A percentile compares a stretch with the other conserved stretches of the same genome.
Conservation (phyloP, 306 rosid genomes). For the Betula pendula region DNA sequence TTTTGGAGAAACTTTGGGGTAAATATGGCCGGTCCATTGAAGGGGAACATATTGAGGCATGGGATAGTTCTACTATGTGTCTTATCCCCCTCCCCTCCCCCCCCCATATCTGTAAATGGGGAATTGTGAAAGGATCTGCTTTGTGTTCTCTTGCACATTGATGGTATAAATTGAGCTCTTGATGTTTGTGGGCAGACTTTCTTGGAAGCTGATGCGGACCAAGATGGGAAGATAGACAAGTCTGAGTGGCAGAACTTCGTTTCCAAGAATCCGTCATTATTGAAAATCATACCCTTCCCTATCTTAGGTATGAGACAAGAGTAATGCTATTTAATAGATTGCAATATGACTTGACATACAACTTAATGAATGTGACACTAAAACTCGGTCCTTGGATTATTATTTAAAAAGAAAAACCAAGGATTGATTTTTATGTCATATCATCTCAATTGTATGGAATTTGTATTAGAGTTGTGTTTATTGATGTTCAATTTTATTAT, state of each 20-base stretch:
- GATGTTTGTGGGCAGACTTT: constrained; percentile 61
- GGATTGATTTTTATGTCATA: no score
- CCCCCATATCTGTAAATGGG: background rate
- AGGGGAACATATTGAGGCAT: background rate
- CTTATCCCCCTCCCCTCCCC: no score
- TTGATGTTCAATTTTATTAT: background rate
- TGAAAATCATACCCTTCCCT: constrained; percentile 88
- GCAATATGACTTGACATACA: no score
- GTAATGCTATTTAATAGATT: no score
- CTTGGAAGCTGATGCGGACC: constrained; percentile 76
- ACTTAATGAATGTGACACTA: no score
- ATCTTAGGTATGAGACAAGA: constrained; percentile 48
- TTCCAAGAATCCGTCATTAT: constrained; percentile 64
- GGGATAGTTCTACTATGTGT: no score
- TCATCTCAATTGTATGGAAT: no score
- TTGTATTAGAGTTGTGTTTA: background rate
- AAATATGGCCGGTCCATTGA: background rate
- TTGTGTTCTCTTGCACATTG: background rate
- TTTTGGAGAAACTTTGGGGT: background rate
- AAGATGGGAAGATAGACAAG: constrained; percentile 87
- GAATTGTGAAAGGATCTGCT: background rate
- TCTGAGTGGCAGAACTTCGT: constrained; percentile 75
- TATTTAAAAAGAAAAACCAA: no score
- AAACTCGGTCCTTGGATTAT: no score
- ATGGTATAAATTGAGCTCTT: background rate